Evolutionary conservation across 108 stramenopile genomes (phyloP), one percentile per base, ranked within the genome.

Genomic region (Stephanodiscus triporus): DNA sequence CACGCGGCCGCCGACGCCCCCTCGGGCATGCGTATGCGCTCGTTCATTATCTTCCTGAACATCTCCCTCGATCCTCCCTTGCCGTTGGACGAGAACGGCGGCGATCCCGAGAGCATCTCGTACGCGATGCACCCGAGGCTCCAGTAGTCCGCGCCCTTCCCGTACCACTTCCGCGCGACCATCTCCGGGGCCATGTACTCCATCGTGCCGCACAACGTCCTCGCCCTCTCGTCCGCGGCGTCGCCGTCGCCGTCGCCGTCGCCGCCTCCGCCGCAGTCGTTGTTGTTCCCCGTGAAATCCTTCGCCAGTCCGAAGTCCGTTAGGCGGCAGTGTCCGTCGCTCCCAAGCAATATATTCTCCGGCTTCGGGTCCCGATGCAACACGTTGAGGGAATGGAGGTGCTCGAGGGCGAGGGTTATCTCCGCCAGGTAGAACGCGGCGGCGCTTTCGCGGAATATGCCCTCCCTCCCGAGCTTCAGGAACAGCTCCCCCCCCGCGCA

Each of bases 231-330:
- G 38, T 88, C 85, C 10, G 85, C 84, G 24, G 81, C 85, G 2
- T 81, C 86, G 27, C 72, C 80, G 29, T 59, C 72, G 23, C 85
- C 85, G 16, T 85, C 82, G 30, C 83, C 84, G 4, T 79, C 85
- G 29, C 68, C 77, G 30, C 87, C 62, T 20, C 67, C 72, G 38
- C 86, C 84, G 16, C 83, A 81, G 38, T 83, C 85, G 8, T 81
- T 85, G 22, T 68, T 75, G 38, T 65, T 51, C 1, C 74, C 82
- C 4, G 81, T 73, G 76, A 95, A 90, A 63, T 96, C 93, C 74
- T 97, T 98, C 22, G 97, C 97, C 63, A 99, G 71, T 29, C 99
- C 99, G 79, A 98, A 99, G 77, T 99, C 99, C 0, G 99, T 99
- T 24, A 99, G 43, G 24, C 92, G 89, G 61, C 93, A 87, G 66